Evolutionary conservation across 2,329 filamentous ascomycete genomes (phyloP).

Genomic region (Pseudogymnoascus sp.): DNA sequence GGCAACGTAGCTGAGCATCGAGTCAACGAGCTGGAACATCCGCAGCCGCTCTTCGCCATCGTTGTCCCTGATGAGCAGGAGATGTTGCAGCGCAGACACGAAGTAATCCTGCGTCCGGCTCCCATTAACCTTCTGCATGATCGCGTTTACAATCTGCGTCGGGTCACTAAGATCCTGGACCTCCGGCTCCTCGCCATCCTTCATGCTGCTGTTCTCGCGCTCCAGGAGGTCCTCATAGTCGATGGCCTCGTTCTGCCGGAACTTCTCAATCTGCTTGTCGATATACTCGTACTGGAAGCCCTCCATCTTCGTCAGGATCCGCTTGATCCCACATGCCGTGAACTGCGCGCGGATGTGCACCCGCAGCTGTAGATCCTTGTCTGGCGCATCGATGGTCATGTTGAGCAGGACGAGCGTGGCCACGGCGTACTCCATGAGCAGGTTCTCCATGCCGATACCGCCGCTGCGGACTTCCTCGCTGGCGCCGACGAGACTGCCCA

Average conservation of each 20-base stretch:
- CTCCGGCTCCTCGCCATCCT: slow-evolving; percentile 78
- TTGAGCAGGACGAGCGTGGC: slow-evolving; percentile 92
- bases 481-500: slow-evolving; percentile 94
- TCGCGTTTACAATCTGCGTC: slow-evolving; percentile 86
- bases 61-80: slow-evolving; percentile 84
- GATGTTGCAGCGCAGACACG: slow-evolving; percentile 86
- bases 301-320: slow-evolving; percentile 93
- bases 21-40: slow-evolving; percentile 96
- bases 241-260: slow-evolving; percentile 88
- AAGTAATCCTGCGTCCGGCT: slow-evolving; percentile 92
- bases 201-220: slow-evolving; percentile 79
- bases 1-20: slow-evolving; percentile 98
- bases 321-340: slow-evolving; percentile 88
- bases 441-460: slow-evolving; percentile 96
- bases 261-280: slow-evolving; percentile 94
- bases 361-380: slow-evolving; percentile 79
- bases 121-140: slow-evolving; percentile 73
- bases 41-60: slow-evolving; percentile 84
- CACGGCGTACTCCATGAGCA: slow-evolving; percentile 97
- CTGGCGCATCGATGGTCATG: slow-evolving; percentile 87
- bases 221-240: slow-evolving; percentile 98
- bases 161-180: slow-evolving; percentile 90
- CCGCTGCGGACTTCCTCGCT: slow-evolving; percentile 94
- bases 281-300: slow-evolving; percentile 96
- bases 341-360: slow-evolving; percentile 95